phyloP scores from a whole-genome alignment of 768 basidiomycete species.

The Lentinula aciculospora region DNA sequence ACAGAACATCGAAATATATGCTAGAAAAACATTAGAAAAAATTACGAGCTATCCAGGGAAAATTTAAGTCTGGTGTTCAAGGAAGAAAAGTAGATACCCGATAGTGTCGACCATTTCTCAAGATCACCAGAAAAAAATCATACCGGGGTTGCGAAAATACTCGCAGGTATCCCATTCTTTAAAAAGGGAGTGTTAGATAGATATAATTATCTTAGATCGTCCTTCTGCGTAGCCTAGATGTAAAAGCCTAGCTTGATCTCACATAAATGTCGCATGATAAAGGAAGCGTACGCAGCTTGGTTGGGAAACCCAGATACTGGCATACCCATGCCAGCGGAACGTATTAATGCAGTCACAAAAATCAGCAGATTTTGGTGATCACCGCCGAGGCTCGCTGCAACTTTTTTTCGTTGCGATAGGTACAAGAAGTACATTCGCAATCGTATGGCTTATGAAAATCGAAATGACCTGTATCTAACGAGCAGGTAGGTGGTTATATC shows the following conservation, averaged over 20 bases:
- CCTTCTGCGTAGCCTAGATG: conserved; percentile 81
- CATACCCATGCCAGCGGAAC: conserved; percentile 97
- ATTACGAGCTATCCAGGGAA: conserved; percentile 11
- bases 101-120: conserved; percentile 66
- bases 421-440: conserved; percentile 93
- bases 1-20: too few relatives aligned
- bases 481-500: neutral
- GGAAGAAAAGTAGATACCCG: conserved; percentile 66
- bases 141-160: conserved; percentile 80
- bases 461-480: conserved; percentile 55
- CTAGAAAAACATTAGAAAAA: too few relatives aligned
- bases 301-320: conserved; percentile 99
- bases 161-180: conserved; percentile 93
- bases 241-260: neutral
- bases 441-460: conserved; percentile 97
- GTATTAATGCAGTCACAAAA: conserved; percentile 89
- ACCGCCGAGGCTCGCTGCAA: conserved; percentile 71
- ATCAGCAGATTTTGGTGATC: conserved; percentile 79
- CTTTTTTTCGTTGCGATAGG: conserved; percentile 92
- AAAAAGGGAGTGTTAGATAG: conserved; percentile 83
- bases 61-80: neutral
- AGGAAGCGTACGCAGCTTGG: conserved; percentile 81
- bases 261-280: neutral
- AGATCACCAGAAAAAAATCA: conserved; percentile 27
- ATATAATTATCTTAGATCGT: conserved; percentile 90